These are phyloP conservation scores for Astrothelium subdiscretum DNA, from an alignment of 495 filamentous ascomycete genomes.

Conservation along the genomic window DNA sequence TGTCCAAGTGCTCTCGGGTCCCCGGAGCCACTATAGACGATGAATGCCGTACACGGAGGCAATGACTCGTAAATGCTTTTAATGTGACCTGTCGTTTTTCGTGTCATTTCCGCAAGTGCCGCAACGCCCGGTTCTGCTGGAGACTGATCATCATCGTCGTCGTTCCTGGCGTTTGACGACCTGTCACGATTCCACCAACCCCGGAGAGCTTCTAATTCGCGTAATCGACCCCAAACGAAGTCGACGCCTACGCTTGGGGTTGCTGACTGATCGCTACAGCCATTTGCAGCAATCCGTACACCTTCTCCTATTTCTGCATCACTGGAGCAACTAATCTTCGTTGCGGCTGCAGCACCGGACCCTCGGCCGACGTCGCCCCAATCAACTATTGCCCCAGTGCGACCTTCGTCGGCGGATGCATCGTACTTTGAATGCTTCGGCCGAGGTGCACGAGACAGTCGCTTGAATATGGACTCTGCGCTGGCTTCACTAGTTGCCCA, in stretches of 20 bases:
- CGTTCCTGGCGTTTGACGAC: slow-evolving; percentile 21
- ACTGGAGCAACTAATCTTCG: slow-evolving; percentile 57
- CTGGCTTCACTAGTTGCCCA: slow-evolving; percentile 70
- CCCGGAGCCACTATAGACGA: slow-evolving; percentile 82
- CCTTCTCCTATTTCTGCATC: slow-evolving; percentile 67
- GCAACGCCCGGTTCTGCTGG: slow-evolving; percentile 4
- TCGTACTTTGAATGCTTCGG: slow-evolving; percentile 42
- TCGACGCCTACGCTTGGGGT: slow-evolving; percentile 65
- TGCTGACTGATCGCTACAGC: slow-evolving; percentile 48
- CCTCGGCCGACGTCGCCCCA: slow-evolving; percentile 72
- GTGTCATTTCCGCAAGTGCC: slow-evolving; percentile 35
- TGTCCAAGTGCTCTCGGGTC: slow-evolving; percentile 70
- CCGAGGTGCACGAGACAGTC: slow-evolving; percentile 50
- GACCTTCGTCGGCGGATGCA: slow-evolving; percentile 35
- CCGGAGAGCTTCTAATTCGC: slow-evolving; percentile 67
- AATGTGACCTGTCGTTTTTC: slow-evolving; percentile 46
- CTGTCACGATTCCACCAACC: slow-evolving; percentile 62
- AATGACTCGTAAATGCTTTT: slow-evolving; percentile 59
- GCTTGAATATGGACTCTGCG: slow-evolving; percentile 77
- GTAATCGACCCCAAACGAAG: slow-evolving; percentile 79
- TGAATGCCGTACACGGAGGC: slow-evolving; percentile 71
- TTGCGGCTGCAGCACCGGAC: slow-evolving; percentile 57
- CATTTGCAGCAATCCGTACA: slow-evolving; percentile 55
- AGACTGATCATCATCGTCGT: slow-evolving; percentile 12
- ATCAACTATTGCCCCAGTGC: slow-evolving; percentile 73